Base-by-base conservation (phyloP, 371 early-diverging fungal species). In the Mortierella sp. region DNA sequence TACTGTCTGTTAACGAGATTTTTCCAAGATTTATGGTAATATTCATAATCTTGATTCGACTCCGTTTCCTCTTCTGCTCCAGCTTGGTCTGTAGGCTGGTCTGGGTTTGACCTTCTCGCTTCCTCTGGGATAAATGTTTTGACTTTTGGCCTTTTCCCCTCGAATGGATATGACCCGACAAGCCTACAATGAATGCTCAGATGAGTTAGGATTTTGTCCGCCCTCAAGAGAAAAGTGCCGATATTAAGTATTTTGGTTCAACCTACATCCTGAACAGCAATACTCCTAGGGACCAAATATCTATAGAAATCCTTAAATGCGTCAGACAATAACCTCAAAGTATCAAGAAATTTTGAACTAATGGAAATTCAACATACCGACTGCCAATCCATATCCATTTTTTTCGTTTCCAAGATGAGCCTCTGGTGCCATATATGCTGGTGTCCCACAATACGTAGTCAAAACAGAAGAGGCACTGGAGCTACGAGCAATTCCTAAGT, bases 231-330 rank as follows among this genome's bases (percentile, higher is more conserved):
- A 22, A 42, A 65, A 23, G 8, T 2, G 22, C 31, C 7, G 10
- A n/a, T 19, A 8, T 8, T 6, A 22, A 23, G 42, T 22, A 64
- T 56, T 17, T 0, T 15, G 1, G n/a, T 22, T 8, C n/a, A 32
- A 66, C 75, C 60, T 75, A 70, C 79, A 79, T 73, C 51, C 64
- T 61, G 61, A 73, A 79, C n/a, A 79, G 67, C 49, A 79, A 5
- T 19, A 70, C 67, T 0, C 79, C 79, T 1, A 79, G 32, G 10
- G 74, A 57, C 79, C 79, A 79, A 17, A 79, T 37, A 55, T 79
- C 79, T 65, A 61, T 22, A 26, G 3, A 43, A 57, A n/a, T 22
- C 31, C 8, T 37, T 2, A 19, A 31, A 51, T 34, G 29, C 13
- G 34, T 28, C 26, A 42, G 19, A 37, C n/a, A 34, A 34, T n/a